These are phyloP conservation scores for Fraxinus pennsylvanica DNA, from an alignment of 257 asterid species.

Conservation along the genomic window DNA sequence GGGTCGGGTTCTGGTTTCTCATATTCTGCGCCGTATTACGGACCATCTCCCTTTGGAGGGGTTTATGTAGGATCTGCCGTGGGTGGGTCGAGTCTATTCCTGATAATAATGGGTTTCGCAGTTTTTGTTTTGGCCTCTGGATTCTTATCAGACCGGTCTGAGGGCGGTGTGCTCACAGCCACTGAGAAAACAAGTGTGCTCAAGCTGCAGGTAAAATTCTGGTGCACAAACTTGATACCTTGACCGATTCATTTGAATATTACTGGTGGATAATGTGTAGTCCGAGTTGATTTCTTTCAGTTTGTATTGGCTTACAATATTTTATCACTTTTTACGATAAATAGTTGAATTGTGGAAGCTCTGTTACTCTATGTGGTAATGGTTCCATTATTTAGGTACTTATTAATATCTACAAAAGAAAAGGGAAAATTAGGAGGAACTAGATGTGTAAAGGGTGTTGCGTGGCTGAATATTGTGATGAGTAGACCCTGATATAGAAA, in stretches of 20 bases:
- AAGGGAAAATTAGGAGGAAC: background rate
- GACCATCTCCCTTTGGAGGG: conserved; percentile 82
- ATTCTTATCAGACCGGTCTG: conserved; percentile 74
- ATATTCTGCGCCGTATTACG: conserved; percentile 73
- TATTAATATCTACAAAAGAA: background rate
- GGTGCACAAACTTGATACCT: background rate
- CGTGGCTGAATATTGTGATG: background rate
- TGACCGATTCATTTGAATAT: background rate
- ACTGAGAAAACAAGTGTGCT: conserved; percentile 78
- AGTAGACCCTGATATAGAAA: background rate
- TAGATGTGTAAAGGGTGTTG: background rate
- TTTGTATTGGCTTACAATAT: background rate
- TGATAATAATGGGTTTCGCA: conserved; percentile 62
- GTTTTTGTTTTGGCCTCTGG: conserved; percentile 83
- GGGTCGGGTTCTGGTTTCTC: conserved; percentile 49
- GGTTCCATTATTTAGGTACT: background rate
- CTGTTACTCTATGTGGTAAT: background rate
- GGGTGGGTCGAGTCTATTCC: conserved; percentile 74
- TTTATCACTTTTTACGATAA: background rate
- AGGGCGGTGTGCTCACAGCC: conserved; percentile 70
- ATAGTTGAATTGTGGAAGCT: background rate
- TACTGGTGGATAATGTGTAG: background rate
- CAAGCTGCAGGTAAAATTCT: conserved; percentile 72
- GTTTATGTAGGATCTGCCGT: conserved; percentile 79
- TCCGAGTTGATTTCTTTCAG: background rate